Percentiles rank a stretch among this genome's conserved stretches.
These are phyloP conservation scores for Lentinula guzmanii DNA, from an alignment of 768 basidiomycete genomes.

Conservation along the genomic window DNA sequence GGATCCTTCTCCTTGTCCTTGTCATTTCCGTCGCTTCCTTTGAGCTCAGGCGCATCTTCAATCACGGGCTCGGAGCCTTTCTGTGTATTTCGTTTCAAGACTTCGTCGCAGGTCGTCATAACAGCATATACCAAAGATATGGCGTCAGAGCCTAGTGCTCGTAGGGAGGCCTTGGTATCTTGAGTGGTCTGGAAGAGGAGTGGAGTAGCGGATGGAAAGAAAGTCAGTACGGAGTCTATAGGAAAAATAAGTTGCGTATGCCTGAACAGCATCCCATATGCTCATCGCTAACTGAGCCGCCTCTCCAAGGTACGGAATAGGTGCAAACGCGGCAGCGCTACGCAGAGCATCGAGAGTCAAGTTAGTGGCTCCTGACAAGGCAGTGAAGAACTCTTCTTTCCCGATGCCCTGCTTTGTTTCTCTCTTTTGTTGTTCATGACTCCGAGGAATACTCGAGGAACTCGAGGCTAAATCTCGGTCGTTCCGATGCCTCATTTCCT, in stretches of 20 bases:
- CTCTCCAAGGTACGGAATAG: background rate
- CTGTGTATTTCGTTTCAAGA: background rate
- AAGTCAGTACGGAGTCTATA: background rate
- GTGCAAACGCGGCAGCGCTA: background rate
- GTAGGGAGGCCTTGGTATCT: background rate
- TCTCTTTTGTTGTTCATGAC: background rate
- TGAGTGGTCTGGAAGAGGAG: background rate
- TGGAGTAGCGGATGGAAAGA: background rate
- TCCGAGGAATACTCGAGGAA: background rate
- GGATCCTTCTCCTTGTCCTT: background rate
- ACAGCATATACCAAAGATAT: background rate
- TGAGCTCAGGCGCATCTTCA: background rate
- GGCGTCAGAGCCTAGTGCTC: background rate
- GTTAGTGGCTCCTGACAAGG: background rate
- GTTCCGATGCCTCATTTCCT: no score
- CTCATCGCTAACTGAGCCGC: background rate
- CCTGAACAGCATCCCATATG: constrained; percentile 1
- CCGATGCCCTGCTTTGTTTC: background rate
- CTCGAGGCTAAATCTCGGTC: background rate
- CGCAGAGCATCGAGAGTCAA: background rate
- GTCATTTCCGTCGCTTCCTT: background rate
- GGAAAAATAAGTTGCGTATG: background rate
- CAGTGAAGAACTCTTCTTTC: background rate
- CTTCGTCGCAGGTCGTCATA: background rate
- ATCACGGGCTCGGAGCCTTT: background rate